Conservation (phyloP, 1,284 basidiomycete species). For the Naganishia cerealis region DNA sequence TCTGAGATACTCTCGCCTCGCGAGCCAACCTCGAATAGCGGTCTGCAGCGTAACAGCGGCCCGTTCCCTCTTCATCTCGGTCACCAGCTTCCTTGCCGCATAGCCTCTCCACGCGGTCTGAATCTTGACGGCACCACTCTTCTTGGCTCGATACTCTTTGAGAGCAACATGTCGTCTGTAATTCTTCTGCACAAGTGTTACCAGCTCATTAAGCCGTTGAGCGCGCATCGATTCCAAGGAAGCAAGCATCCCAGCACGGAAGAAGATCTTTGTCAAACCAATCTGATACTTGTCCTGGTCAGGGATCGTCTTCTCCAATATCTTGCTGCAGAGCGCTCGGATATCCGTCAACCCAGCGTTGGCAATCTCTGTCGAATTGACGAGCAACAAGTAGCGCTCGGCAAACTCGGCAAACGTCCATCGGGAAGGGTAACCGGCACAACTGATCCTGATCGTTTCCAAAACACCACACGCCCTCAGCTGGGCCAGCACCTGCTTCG, state of each 20-base stretch:
- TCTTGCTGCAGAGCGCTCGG: slow-evolving; percentile 76
- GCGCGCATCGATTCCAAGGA: slow-evolving; percentile 76
- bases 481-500: slow-evolving; percentile 93
- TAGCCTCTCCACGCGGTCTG: slow-evolving; percentile 93
- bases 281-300: slow-evolving; percentile 96
- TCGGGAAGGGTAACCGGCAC: slow-evolving; percentile 96
- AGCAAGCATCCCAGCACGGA: slow-evolving; percentile 98
- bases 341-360: slow-evolving; percentile 73
- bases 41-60: slow-evolving; percentile 78
- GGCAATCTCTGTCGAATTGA: slow-evolving; percentile 13
- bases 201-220: slow-evolving; percentile 81
- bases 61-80: slow-evolving; percentile 68
- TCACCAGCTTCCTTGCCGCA: slow-evolving; percentile 70
- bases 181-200: slow-evolving; percentile 96
- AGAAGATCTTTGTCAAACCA: slow-evolving; percentile 97
- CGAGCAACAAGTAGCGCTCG: slow-evolving; percentile 66
- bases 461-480: slow-evolving; percentile 97
- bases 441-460: slow-evolving; percentile 98
- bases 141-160: slow-evolving; percentile 74
- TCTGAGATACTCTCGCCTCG: slow-evolving; percentile 69
- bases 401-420: slow-evolving; percentile 99
- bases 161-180: slow-evolving; percentile 81
- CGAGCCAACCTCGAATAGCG: slow-evolving; percentile 69
- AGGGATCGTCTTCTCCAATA: slow-evolving; percentile 80
- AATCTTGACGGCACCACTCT: slow-evolving; percentile 73